These are phyloP conservation scores for Aspergillus hiratsukae DNA, from an alignment of 2,329 filamentous ascomycete species.

Conservation along the genomic window DNA sequence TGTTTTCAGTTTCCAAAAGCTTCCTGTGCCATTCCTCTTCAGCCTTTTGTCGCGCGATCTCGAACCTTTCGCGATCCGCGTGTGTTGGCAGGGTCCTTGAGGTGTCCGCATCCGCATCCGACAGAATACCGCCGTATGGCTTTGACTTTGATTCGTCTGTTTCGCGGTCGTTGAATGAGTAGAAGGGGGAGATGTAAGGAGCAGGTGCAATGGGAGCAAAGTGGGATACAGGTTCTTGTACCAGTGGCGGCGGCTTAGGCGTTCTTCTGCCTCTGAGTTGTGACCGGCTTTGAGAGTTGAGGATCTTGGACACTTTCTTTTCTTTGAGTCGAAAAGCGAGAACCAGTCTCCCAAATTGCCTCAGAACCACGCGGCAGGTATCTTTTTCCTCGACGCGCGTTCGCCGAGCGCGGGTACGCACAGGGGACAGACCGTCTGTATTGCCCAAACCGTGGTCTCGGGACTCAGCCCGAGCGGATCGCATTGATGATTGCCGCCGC, in stretches of 20 bases:
- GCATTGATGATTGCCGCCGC: conserved; percentile 30
- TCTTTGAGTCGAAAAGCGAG: conserved; percentile 57
- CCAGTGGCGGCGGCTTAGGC: conserved; percentile 38
- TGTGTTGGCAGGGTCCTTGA: conserved; percentile 77
- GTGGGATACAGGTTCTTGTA: conserved; percentile 48
- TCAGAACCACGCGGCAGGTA: conserved; percentile 37
- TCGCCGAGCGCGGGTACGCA: conserved; percentile 55
- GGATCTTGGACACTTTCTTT: conserved; percentile 56
- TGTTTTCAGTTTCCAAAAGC: conserved; percentile 58
- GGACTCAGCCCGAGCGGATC: conserved; percentile 18
- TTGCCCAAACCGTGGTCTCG: conserved; percentile 18
- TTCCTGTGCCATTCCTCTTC: conserved; percentile 86
- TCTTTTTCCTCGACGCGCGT: conserved; percentile 43
- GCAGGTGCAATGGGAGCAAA: conserved; percentile 57
- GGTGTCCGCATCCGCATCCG: conserved; percentile 85
- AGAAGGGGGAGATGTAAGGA: conserved; percentile 73
- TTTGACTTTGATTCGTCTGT: conserved; percentile 85
- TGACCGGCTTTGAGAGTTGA: conserved; percentile 57
- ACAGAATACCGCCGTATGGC: conserved; percentile 90
- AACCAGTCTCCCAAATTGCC: conserved; percentile 47
- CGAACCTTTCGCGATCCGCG: conserved; percentile 79
- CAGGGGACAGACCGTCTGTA: conserved; percentile 18
- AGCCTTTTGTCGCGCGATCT: conserved; percentile 82
- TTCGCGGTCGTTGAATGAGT: conserved; percentile 84
- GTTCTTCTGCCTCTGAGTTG: conserved; percentile 48